A percentile compares a stretch with the other conserved stretches of the same genome.
Evolutionary conservation across 73 alveolate genomes (phyloP).

Genomic region (Halteria grandinella): DNA sequence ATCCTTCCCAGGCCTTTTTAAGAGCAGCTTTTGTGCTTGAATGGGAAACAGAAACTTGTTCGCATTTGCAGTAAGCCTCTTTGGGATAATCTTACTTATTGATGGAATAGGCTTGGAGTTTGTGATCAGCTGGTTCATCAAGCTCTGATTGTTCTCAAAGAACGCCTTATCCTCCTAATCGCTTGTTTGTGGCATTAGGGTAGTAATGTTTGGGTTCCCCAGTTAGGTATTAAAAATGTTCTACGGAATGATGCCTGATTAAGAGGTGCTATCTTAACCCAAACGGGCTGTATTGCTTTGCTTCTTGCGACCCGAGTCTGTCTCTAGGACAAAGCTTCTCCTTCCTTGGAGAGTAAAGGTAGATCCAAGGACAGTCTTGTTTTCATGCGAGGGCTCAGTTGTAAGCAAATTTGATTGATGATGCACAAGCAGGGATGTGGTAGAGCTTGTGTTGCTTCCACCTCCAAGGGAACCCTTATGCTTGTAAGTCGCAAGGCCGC

Average conservation of each 20-base stretch:
- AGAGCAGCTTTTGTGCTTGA: slow-evolving; percentile 25
- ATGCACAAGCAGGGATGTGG: slow-evolving; percentile 6
- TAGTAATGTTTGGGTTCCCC: too few relatives aligned
- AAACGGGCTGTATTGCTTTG: background rate
- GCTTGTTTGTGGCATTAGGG: too few relatives aligned
- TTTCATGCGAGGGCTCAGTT: too few relatives aligned
- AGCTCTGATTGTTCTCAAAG: too few relatives aligned
- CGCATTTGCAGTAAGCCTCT: slow-evolving; percentile 29
- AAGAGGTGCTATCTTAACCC: background rate
- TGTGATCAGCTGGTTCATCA: background rate
- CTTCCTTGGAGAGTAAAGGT: too few relatives aligned
- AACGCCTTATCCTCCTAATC: too few relatives aligned
- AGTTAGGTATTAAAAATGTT: slow-evolving; percentile 3
- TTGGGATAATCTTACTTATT: background rate
- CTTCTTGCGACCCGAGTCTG: too few relatives aligned
- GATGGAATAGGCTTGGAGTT: slow-evolving; percentile 24
- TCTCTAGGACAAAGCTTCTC: too few relatives aligned
- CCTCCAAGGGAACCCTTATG: background rate
- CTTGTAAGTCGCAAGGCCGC: background rate
- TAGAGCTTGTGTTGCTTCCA: slow-evolving; percentile 27
- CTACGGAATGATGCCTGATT: background rate
- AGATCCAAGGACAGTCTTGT: too few relatives aligned
- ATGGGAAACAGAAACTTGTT: slow-evolving; percentile 37
- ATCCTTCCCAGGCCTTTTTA: slow-evolving; percentile 36
- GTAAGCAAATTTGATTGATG: too few relatives aligned